Conservation (phyloP, 208 protist species). For the Leishmania braziliensis region DNA sequence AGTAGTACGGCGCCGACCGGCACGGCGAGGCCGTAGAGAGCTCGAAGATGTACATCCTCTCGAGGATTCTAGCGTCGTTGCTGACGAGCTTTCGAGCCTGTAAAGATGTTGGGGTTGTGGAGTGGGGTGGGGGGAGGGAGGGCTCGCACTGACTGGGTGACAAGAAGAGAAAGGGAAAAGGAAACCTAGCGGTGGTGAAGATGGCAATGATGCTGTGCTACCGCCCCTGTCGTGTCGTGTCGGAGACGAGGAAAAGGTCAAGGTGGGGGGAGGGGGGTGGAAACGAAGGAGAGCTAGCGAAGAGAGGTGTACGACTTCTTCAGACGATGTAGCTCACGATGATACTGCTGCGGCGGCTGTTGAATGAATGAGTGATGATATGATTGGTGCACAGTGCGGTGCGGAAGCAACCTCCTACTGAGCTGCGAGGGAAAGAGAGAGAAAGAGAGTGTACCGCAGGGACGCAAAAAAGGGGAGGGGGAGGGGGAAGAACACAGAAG, state of each 20-base stretch:
- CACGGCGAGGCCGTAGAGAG: slow-evolving; percentile 44
- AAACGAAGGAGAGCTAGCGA: not conserved
- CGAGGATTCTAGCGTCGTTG: not conserved
- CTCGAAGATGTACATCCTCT: slow-evolving; percentile 71
- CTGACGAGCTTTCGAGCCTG: not conserved
- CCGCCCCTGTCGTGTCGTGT: not conserved
- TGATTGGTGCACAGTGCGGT: too few relatives aligned
- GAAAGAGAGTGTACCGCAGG: not conserved
- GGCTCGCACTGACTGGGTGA: not conserved
- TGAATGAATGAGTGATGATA: too few relatives aligned
- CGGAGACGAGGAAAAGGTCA: not conserved
- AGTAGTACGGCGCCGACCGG: slow-evolving; percentile 77
- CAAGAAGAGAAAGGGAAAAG: not conserved
- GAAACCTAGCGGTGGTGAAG: not conserved
- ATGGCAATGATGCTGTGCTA: not conserved
- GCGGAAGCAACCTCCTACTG: too few relatives aligned
- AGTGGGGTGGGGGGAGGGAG: not conserved
- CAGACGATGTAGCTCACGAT: not conserved
- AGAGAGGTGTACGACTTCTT: not conserved
- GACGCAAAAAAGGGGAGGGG: not conserved
- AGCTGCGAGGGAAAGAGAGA: too few relatives aligned
- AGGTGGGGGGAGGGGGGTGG: not conserved
- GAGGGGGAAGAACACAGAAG: not conserved
- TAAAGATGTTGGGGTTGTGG: too few relatives aligned
- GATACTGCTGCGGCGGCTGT: not conserved